These are phyloP conservation scores for Geranomyces michiganensis DNA, from an alignment of 192 early-diverging fungal species.

Conservation along the genomic window DNA sequence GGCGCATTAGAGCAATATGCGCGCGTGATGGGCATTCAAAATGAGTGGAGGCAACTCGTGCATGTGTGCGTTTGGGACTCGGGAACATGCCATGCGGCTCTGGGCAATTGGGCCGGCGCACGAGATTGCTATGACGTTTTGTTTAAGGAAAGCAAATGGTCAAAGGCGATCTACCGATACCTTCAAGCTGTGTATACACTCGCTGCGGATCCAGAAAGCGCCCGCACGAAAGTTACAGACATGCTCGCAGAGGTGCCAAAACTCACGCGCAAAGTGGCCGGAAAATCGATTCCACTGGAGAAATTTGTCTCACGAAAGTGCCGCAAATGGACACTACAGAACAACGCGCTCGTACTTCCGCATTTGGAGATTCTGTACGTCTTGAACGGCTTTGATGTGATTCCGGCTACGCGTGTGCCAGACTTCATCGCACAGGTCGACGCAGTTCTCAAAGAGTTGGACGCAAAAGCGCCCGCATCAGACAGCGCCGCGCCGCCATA, in stretches of 20 bases:
- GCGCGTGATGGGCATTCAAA: conserved; percentile 55
- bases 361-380: conserved; percentile 76
- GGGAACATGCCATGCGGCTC: conserved; percentile 64
- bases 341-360: conserved; percentile 70
- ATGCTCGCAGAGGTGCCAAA: conserved; percentile 72
- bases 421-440: conserved; percentile 50
- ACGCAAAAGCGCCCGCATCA: conserved; percentile 12
- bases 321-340: conserved; percentile 71
- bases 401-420: conserved; percentile 55
- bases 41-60: conserved; percentile 74
- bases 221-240: conserved; percentile 50
- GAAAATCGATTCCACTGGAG: conserved; percentile 84
- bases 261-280: conserved; percentile 77
- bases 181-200: conserved; percentile 67
- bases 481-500: conserved; percentile 47
- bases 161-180: conserved; percentile 80
- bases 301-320: conserved; percentile 87
- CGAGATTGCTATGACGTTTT: conserved; percentile 65
- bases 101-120: conserved; percentile 64
- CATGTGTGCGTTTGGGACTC: conserved; percentile 87
- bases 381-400: conserved; percentile 74
- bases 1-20: conserved; percentile 65
- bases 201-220: conserved; percentile 32
- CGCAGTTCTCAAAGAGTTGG: conserved; percentile 47
- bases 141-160: conserved; percentile 82